A percentile compares a stretch with the other conserved stretches of the same genome.
These are phyloP conservation scores for Scutellaria galericulata DNA, from an alignment of 257 asterid genomes.

Conservation along the genomic window DNA sequence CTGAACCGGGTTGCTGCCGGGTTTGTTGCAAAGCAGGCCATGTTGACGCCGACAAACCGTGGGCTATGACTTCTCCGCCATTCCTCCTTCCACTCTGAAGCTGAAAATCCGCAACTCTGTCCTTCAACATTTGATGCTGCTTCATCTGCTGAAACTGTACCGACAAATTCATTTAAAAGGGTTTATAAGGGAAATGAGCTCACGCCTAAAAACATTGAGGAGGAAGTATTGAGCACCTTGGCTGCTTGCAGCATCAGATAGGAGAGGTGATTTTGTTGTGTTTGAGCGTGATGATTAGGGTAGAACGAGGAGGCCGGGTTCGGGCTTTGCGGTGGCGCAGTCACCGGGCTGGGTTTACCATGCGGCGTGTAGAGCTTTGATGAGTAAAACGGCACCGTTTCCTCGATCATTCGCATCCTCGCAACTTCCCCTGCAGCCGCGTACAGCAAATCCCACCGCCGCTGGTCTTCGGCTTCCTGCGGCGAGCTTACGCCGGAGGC, in stretches of 20 bases:
- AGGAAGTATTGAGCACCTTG: slow-evolving; percentile 33
- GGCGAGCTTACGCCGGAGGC: slow-evolving; percentile 50
- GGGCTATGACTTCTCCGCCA: slow-evolving; percentile 21
- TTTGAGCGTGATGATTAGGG: slow-evolving; percentile 24
- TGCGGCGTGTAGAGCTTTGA: slow-evolving; percentile 25
- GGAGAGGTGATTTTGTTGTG: slow-evolving; percentile 30
- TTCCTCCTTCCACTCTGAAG: slow-evolving; percentile 40
- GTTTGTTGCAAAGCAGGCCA: slow-evolving; percentile 50
- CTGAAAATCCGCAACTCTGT: slow-evolving; percentile 32
- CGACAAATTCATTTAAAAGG: no score
- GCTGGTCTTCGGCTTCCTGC: slow-evolving; percentile 37
- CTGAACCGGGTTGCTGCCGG: slow-evolving; percentile 44
- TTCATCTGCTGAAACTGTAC: slow-evolving; percentile 47
- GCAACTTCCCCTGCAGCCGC: slow-evolving; percentile 69
- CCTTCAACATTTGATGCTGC: slow-evolving; percentile 42
- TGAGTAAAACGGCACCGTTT: slow-evolving; percentile 44
- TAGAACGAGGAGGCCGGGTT: slow-evolving; percentile 29
- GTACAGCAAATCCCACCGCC: slow-evolving; percentile 37
- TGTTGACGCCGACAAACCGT: slow-evolving; percentile 26
- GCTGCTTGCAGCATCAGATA: slow-evolving; percentile 53
- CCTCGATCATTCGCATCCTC: slow-evolving; percentile 58
- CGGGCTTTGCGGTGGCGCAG: slow-evolving; percentile 24
- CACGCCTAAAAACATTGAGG: neutral
- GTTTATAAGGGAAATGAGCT: neutral
- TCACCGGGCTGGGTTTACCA: slow-evolving; percentile 38